Evolutionary conservation across 2,329 filamentous ascomycete genomes (phyloP), one percentile per base, ranked within the genome.

Genomic region (Hypoxylon sp.): DNA sequence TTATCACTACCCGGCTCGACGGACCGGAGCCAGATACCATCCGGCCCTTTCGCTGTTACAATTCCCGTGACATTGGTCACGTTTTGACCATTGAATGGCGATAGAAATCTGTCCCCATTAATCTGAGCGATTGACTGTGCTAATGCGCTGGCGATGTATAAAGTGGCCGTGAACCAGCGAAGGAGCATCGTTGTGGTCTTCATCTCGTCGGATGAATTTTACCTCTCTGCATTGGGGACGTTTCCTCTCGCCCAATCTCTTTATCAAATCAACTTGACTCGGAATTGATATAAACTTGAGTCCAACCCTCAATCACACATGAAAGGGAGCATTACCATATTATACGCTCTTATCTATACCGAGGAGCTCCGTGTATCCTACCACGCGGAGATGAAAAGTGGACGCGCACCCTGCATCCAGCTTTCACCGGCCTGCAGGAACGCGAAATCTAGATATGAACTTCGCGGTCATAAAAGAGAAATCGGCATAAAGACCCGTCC

Each of bases 1-100:
- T 80, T 76, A 74, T 90, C 85, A 52, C 82, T 77, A 74, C 91
- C 87, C 0, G 87, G 85, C 35, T 80, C 81, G 0, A 85, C 86
- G 1, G 90, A 91, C 47, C 88, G 87, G 17, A 93, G 81, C 82
- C 86, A 93, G 75, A 93, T 83, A 11, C 91, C 91, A 66, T 82
- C 83, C 13, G 85, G 83, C 0, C 86, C 84, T 74, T 88, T 89
- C 35, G 90, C 91, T 17, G 89, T 90, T 14, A 93, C 84, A 10
- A 92, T 80, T 39, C 91, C 91, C 35, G 85, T 84, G 62, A 93
- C 83, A 63, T 86, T 86, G 22, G 83, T 84, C 55, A 92, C 86
- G 5, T 79, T 80, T 75, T 88, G 80, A 53, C 86, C 86, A 8
- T 82, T 82, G 76, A 87, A 87, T 0, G 89, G 85, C 14, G 91